Evolutionary conservation across 257 asterid genomes (phyloP), one percentile per base, ranked within the genome.

Genomic region (Mitragyna speciosa): DNA sequence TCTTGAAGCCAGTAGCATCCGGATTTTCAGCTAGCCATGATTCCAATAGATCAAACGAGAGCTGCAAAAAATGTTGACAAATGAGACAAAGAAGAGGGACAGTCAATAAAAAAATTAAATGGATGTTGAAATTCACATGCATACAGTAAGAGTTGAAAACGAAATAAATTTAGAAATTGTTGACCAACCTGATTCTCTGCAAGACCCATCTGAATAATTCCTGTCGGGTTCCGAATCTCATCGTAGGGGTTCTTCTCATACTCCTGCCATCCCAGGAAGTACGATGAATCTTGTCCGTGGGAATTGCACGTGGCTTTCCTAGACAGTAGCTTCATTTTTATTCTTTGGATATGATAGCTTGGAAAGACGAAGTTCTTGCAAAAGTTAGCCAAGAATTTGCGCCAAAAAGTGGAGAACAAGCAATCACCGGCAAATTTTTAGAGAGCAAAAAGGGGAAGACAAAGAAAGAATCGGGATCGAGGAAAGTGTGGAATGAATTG

Each of bases 141-240:
- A 64, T 30, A 3, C 14, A 0, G 8, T 3, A n/a, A n/a, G 68
- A 63, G 68, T 63, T 63, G 68, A 63, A 63, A 61, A 59, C 0
- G 4, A 8, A 1, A 16, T 3, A 12, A 71, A 72, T 15, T 4
- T 0, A 0, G 3, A 41, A 10, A 48, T 1, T 30, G 16, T 4
- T 59, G 2, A 74, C 78, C 28, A 63, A 83, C 88, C 86, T 86
- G 90, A 87, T 84, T 87, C 82, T 87, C 90, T 24, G 90, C 90
- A 19, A 87, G 90, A 24, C 90, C 90, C 90, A 87, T 87, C 84
- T 84, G 90, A 73, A 87, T 87, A 19, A 87, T 84, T 65, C 88
- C 88, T 19, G 76, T 77, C 49, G 86, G 90, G 59, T 87, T 87
- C 12, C 36, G 71, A 71, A 52, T 43, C 61, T 80, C 86, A 78